phyloP scores from a whole-genome alignment of 2,329 filamentous ascomycete genomes.

The Verticillium tricorpus region DNA sequence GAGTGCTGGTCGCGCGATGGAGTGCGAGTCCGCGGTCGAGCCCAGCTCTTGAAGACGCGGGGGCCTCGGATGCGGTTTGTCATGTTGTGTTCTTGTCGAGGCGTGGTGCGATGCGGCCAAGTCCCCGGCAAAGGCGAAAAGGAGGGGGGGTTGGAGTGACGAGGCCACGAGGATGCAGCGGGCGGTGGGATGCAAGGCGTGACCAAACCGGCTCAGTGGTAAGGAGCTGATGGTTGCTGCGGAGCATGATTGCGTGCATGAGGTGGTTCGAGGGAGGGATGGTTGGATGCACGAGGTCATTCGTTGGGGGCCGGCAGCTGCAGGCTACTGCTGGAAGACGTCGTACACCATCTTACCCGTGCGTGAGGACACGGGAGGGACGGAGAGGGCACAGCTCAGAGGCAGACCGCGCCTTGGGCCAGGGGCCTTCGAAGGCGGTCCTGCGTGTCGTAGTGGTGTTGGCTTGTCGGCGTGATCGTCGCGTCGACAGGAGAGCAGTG shows the following conservation, averaged over 20 bases:
- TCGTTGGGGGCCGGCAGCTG: background rate
- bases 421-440: background rate
- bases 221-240: background rate
- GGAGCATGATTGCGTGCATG: background rate
- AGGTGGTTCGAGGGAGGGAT: background rate
- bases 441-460: background rate
- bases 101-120: background rate
- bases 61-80: background rate
- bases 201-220: background rate
- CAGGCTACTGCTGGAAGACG: background rate
- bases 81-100: background rate
- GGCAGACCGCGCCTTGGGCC: background rate
- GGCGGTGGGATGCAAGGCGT: background rate
- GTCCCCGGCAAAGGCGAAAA: background rate
- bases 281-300: background rate
- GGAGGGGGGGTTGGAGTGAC: background rate
- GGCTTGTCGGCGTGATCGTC: background rate
- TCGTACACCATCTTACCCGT: background rate
- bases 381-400: background rate
- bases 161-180: background rate
- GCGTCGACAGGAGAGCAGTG: background rate
- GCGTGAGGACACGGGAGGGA: background rate
- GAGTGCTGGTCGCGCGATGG: background rate
- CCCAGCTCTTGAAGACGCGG: slow-evolving; percentile 10
- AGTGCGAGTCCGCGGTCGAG: slow-evolving; percentile 4